Base-by-base conservation (phyloP, 2,329 filamentous ascomycete species). In the Phyllosticta citrichinensis region DNA sequence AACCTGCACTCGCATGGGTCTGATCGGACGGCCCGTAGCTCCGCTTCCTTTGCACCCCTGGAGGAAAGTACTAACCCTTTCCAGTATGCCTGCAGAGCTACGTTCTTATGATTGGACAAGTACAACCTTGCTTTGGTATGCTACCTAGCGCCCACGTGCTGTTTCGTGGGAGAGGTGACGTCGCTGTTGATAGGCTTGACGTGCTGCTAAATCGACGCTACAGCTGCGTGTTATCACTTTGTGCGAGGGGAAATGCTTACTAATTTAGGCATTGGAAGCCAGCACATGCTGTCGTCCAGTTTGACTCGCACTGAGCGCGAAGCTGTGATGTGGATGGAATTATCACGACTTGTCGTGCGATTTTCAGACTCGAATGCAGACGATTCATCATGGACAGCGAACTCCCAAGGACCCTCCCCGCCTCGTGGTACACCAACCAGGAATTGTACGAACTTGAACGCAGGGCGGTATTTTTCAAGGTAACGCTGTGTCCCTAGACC, bases 401-500 rank as follows among this genome's bases (percentile, higher is more conserved):
- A 3, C 55, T 61, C 19, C 55, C 59, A 17, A 57, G 54, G 50
- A 71, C 73, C 30, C 66, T 78, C 5, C 75, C 77, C 5, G 70
- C 76, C 53, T 76, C 76, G 64, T 78, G 76, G 77, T 79, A 77
- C 64, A 72, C 70, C 35, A 74, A 69, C 9, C 65, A 68, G n/a
- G 72, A 72, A 20, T 74, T 78, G 69, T 80, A 77, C 63, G 71
- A 78, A 64, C 70, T 79, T 8, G 77, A 79, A 62, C 68, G 76
- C 10, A 72, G 76, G 4, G 74, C 77, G 14, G 75, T 79, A 54
- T 79, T 79, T 64, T 74, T 71, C 0, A 68, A 69, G 55, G 60
- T 61, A 22, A 5, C 27, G 27, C 27, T 8, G 5, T 30, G 27
- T 30, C 22, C 6, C 8, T 11, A 12, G 2, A 19, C 5, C 1